Evolutionary conservation across 1,284 basidiomycete species (phyloP), one percentile per base, ranked within the genome.

Genomic region (Psilocybe mexicana): DNA sequence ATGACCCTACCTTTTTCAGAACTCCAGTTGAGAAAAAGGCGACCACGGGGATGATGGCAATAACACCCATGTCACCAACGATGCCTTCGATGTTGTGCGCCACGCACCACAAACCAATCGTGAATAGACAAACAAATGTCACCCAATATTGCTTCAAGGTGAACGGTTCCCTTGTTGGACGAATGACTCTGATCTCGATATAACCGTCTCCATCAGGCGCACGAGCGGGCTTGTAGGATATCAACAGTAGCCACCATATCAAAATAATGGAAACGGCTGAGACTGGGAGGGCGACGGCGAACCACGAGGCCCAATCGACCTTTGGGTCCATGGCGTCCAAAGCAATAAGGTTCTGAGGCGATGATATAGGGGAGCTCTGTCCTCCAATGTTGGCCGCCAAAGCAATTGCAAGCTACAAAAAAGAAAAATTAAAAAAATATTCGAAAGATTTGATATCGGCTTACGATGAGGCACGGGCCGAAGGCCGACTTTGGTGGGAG

Each of bases 301-400:
- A 99, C 96, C 97, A 99, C 57, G 87, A 83, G 1, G 84, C 84
- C 96, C 96, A 99, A 65, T 91, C 90, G 1, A 98, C 77, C 3
- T 85, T 84, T 2, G 91, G 88, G 51, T 93, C 86, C 96, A 99
- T 98, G 33, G 82, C 86, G 48, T 85, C 79, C 10, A 98, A 78
- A 2, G 96, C 96, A 65, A 99, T 98, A 28, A 98, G 82, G 72
- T 99, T 99, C 74, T 99, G 97, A 0, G 97, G 96, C 0, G 95
- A 97, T 0, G 96, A 97, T 38, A 92, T 92, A 3, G 94, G 95
- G 1, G 94, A 98, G 55, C 89, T 92, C 75, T 96, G 94, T 0
- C 95, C 95, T n/a, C 97, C 97, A 60, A 99, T 96, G 73, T 99
- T 99, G 35, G 96, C 94, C 0, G 96, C 95, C 3, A 99, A 83